Conservation (phyloP, 257 asterid species). For the Nicotiana obtusifolia region DNA sequence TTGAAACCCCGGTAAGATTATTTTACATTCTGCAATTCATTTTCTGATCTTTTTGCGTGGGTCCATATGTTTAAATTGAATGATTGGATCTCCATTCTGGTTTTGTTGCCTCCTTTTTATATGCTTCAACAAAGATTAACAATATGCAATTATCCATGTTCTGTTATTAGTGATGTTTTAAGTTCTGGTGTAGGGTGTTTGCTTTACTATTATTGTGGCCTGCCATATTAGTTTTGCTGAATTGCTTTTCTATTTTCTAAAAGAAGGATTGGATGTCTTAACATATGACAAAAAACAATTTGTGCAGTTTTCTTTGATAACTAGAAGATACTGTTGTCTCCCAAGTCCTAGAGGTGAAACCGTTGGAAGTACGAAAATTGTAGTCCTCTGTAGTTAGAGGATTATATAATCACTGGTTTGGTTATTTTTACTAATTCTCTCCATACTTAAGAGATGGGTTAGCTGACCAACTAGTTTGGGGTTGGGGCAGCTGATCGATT, state of each 20-base stretch:
- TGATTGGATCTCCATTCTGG: not conserved
- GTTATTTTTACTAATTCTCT: not conserved
- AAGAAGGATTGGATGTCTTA: not conserved
- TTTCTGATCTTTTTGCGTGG: not conserved
- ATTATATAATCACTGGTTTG: not conserved
- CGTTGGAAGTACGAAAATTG: not conserved
- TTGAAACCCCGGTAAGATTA: conserved; percentile 77
- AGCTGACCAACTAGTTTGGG: not conserved
- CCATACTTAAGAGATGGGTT: not conserved
- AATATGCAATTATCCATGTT: not conserved
- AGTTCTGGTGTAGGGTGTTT: not conserved
- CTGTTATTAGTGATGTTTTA: not conserved
- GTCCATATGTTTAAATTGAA: not conserved
- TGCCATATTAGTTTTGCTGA: not conserved
- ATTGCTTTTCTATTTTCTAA: not conserved
- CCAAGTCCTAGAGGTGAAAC: not conserved
- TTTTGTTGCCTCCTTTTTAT: not conserved
- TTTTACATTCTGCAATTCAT: not conserved
- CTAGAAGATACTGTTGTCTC: not conserved
- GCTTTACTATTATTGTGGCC: not conserved
- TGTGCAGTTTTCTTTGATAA: not conserved
- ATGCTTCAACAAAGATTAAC: not conserved
- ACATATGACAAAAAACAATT: not conserved
- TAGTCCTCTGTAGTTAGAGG: not conserved
- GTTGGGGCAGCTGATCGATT: not conserved